phyloP scores from a whole-genome alignment of 208 protist genomes.

The Strigomonas galati region DNA sequence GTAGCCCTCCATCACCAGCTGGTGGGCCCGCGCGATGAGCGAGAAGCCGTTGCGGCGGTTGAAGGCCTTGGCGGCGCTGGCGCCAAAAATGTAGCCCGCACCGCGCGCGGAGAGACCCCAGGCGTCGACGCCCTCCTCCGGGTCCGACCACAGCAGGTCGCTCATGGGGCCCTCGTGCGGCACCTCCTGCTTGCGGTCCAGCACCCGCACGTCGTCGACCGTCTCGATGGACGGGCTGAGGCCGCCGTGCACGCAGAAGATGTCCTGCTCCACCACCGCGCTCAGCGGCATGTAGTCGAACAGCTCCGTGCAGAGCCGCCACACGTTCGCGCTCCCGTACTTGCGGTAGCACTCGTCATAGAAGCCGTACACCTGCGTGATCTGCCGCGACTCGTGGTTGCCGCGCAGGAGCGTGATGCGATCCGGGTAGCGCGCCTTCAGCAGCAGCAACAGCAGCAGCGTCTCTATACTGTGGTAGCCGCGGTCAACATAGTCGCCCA shows the following conservation, averaged over 20 bases:
- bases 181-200: constrained; percentile 97
- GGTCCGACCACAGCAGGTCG: constrained; percentile 98
- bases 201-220: constrained; percentile 93
- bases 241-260: constrained; percentile 99
- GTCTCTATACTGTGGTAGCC: constrained; percentile 98
- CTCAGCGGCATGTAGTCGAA: constrained; percentile 99
- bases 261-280: constrained; percentile 97
- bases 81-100: constrained; percentile 99
- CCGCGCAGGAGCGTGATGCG: constrained; percentile 96
- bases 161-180: constrained; percentile 99
- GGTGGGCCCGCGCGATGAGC: constrained; percentile 94
- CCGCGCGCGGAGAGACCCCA: constrained; percentile 98
- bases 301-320: constrained; percentile 99
- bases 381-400: constrained; percentile 96
- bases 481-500: constrained; percentile 99
- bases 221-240: constrained; percentile 98
- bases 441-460: constrained; percentile 96
- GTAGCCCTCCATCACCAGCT: constrained; percentile 97
- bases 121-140: constrained; percentile 91
- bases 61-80: constrained; percentile 95
- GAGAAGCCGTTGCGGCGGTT: constrained; percentile 93
- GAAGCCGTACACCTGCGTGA: constrained; percentile 99
- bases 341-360: constrained; percentile 99
- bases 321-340: constrained; percentile 99
- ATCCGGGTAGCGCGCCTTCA: constrained; percentile 97